Evolutionary conservation across 176 grass and related monocot genomes (phyloP).

Genomic region (Phragmites australis): DNA sequence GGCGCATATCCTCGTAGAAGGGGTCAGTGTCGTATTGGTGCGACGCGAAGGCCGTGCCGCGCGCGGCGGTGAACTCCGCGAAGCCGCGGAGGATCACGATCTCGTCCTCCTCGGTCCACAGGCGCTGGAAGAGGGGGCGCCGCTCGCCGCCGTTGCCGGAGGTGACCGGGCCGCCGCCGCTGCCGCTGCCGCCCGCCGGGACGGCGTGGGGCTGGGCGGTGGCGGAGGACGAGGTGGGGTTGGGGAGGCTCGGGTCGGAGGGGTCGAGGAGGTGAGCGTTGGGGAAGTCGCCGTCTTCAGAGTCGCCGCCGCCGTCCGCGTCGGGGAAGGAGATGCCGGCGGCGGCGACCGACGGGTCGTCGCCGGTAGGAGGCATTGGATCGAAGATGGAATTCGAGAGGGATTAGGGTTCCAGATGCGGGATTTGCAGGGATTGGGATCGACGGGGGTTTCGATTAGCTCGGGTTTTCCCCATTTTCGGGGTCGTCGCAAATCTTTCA

Average conservation of each 20-base stretch:
- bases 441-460: slow-evolving; percentile 32
- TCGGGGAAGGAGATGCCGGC: slow-evolving; percentile 44
- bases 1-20: slow-evolving; percentile 94
- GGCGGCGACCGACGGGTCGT: slow-evolving; percentile 20
- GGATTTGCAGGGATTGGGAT: slow-evolving; percentile 39
- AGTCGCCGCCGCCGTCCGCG: slow-evolving; percentile 47
- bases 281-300: slow-evolving; percentile 55
- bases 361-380: slow-evolving; percentile 49
- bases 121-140: slow-evolving; percentile 81
- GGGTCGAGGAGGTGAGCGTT: slow-evolving; percentile 41
- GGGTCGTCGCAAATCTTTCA: slow-evolving; percentile 20
- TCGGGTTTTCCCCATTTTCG: neutral
- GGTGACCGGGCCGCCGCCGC: slow-evolving; percentile 28
- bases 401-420: slow-evolving; percentile 24
- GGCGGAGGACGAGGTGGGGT: slow-evolving; percentile 31
- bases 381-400: slow-evolving; percentile 25
- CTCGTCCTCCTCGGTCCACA: slow-evolving; percentile 99
- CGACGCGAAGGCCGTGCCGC: slow-evolving; percentile 94
- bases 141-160: slow-evolving; percentile 58
- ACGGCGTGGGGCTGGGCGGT: slow-evolving; percentile 25
- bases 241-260: slow-evolving; percentile 23
- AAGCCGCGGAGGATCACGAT: slow-evolving; percentile 86
- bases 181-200: slow-evolving; percentile 2
- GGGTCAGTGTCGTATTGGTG: slow-evolving; percentile 98
- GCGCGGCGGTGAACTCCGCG: slow-evolving; percentile 79